A percentile compares a stretch with the other conserved stretches of the same genome.
Evolutionary conservation across 2,329 filamentous ascomycete species (phyloP).

Genomic region (Xylaria sp.): DNA sequence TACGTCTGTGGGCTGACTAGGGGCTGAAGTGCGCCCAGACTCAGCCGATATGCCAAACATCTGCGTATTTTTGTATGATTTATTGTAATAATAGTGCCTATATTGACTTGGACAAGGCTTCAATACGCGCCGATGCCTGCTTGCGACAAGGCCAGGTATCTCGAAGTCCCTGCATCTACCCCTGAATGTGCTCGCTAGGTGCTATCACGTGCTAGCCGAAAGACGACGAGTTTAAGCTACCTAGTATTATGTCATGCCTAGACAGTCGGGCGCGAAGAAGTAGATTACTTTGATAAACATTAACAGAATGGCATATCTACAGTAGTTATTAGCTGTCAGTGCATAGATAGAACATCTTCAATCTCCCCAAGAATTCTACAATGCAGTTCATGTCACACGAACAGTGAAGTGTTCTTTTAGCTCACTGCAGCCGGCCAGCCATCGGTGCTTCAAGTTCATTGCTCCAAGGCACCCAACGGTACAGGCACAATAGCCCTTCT

Average conservation of each 20-base stretch:
- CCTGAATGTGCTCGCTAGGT: too few species aligned
- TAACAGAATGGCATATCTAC: too few species aligned
- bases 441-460: not conserved
- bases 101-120: not conserved
- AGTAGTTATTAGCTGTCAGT: too few species aligned
- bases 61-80: not conserved
- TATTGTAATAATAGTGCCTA: not conserved
- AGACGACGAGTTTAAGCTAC: too few species aligned
- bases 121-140: not conserved
- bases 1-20: slow-evolving; percentile 11
- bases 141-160: not conserved
- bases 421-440: not conserved
- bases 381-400: not conserved
- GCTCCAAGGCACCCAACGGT: not conserved
- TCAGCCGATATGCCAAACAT: slow-evolving; percentile 25
- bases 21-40: not conserved
- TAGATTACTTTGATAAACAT: too few species aligned
- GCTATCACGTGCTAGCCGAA: too few species aligned
- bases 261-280: too few species aligned
- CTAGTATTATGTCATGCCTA: too few species aligned
- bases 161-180: not conserved
- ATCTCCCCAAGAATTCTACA: not conserved
- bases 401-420: slow-evolving; percentile 3
- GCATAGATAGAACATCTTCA: too few species aligned
- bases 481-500: not conserved